Percentiles rank a stretch among this genome's conserved stretches.
phyloP scores from a whole-genome alignment of 108 stramenopile species.

The Cyclotella kingstonii region DNA sequence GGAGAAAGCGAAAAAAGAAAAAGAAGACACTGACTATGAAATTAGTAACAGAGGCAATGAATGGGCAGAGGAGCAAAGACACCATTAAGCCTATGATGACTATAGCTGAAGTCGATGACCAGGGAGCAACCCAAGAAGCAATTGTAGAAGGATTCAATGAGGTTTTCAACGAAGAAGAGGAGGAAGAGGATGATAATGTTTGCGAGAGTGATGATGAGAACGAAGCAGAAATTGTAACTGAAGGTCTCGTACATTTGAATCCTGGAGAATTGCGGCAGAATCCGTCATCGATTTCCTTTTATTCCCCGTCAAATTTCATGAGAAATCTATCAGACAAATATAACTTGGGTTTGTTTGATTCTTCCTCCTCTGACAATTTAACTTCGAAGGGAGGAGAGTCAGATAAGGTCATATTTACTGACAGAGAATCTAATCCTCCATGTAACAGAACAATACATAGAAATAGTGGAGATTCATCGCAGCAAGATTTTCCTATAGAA shows the following conservation, averaged over 20 bases:
- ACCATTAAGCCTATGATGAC: slow-evolving; percentile 33
- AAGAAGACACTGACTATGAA: slow-evolving; percentile 19
- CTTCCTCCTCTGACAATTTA: background rate
- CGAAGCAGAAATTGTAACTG: background rate
- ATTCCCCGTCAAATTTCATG: slow-evolving; percentile 27
- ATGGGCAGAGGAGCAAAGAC: slow-evolving; percentile 23
- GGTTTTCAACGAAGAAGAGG: slow-evolving; percentile 15
- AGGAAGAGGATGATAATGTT: slow-evolving; percentile 14
- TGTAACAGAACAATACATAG: background rate
- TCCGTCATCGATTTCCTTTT: slow-evolving; percentile 21
- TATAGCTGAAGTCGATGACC: slow-evolving; percentile 14
- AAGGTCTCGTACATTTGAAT: slow-evolving; percentile 3
- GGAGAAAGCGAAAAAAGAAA: slow-evolving; percentile 23
- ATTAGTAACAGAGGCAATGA: slow-evolving; percentile 21
- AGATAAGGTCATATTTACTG: no score
- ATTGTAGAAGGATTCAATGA: background rate
- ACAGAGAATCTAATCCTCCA: no score
- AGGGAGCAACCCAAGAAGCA: no score
- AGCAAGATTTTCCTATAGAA: slow-evolving; percentile 26
- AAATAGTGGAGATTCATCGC: background rate
- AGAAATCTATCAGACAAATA: slow-evolving; percentile 23
- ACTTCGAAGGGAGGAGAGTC: background rate
- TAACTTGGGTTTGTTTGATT: slow-evolving; percentile 16
- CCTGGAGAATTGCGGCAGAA: slow-evolving; percentile 16
- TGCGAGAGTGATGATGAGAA: slow-evolving; percentile 10